phyloP scores from a whole-genome alignment of 2,329 filamentous ascomycete genomes.

The Colletotrichum simmondsii region DNA sequence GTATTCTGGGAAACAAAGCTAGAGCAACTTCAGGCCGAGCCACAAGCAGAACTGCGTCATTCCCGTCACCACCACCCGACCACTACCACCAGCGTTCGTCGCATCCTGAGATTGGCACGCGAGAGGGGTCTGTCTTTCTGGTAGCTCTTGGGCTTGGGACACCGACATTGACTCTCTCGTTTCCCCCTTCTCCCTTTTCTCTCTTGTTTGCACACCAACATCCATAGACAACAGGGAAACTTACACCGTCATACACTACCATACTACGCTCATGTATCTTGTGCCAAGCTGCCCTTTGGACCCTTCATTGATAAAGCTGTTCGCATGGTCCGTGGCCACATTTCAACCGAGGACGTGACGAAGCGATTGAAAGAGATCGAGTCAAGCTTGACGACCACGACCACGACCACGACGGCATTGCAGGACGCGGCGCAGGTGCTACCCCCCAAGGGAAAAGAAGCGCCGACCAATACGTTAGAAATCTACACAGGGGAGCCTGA shows the following conservation, averaged over 20 bases:
- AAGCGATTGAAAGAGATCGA: conserved; percentile 8
- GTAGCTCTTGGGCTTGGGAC: neutral
- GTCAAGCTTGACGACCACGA: neutral
- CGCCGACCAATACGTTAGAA: neutral
- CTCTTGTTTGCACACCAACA: neutral
- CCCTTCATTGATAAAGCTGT: neutral
- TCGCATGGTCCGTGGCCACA: conserved; percentile 4
- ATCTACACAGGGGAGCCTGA: neutral
- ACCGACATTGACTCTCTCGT: neutral
- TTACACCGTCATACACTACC: neutral
- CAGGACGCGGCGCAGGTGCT: neutral
- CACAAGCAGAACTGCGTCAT: conserved; percentile 12
- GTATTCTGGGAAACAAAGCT: neutral
- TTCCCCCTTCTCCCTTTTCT: neutral
- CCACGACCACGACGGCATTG: neutral
- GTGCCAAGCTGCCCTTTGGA: neutral
- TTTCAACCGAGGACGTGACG: neutral
- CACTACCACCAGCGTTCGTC: neutral
- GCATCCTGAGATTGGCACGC: neutral
- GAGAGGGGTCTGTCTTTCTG: neutral
- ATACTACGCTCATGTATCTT: neutral
- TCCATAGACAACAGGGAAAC: neutral
- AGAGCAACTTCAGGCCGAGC: neutral
- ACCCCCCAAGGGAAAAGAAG: neutral
- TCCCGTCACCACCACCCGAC: neutral